Base-by-base conservation (phyloP, 305 asterid species). In the Stenogyne calaminthoides region DNA sequence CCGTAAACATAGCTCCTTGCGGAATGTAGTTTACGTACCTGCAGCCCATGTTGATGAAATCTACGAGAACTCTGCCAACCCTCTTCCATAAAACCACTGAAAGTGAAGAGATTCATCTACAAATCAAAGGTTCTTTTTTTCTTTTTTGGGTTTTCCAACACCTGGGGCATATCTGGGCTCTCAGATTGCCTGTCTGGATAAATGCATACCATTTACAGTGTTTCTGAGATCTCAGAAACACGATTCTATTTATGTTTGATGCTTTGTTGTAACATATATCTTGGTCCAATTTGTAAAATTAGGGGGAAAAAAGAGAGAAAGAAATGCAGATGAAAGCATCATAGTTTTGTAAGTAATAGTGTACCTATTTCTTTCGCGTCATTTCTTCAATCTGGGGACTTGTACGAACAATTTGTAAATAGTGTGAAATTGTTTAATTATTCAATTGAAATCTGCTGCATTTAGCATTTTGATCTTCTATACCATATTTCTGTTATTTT, bases 21-120 rank as follows among this genome's bases (percentile, higher is more conserved):
- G 69, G 27, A 78, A 84, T 49, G 99, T 92, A 15, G 94, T 94
- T 37, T 91, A 93, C 40, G 99, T 90, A 19, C 97, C 99, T 61
- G 96, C 88, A 59, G 84, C 93, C 16, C 97, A 85, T 37, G 91
- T 88, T 29, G 96, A 90, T 71, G 97, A 94, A 82, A 94, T 91
- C 59, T 94, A 90, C 64, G 86, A 72, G 64, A 87, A 81, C 19
- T 84, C 86, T 6, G 66, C 80, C 34, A 75, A 54, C 78, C 63
- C 81, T 61, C 83, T 77, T 47, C 82, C 85, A 9, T 88, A 71
- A 65, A 32, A 34, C 69, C 61, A n/a, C 29, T 11, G 54, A 40
- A 15, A 44, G 22, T 40, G 71, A 54, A 73, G 37, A 69, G 37
- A 69, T 25, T 15, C 44, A 3, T 81, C 32, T 25, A 34, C 20